These are phyloP conservation scores for Amauroascus niger DNA, from an alignment of 2,329 filamentous ascomycete species.

Conservation along the genomic window DNA sequence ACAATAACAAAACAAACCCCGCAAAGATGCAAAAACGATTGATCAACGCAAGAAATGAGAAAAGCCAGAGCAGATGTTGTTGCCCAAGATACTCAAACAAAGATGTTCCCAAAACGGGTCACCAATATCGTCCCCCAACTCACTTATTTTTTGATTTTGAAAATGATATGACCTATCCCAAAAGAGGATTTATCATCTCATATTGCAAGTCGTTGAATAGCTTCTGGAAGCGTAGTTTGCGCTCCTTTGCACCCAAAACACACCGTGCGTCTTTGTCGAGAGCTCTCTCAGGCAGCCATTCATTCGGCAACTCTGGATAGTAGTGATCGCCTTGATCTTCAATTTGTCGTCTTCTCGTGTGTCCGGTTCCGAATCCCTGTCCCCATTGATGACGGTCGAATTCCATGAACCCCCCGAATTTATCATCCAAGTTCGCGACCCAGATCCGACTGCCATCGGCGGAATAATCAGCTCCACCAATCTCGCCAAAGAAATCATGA, in stretches of 20 bases:
- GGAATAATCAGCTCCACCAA: constrained; percentile 36
- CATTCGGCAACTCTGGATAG: constrained; percentile 28
- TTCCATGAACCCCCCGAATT: constrained; percentile 39
- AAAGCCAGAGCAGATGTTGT: not conserved
- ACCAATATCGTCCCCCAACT: constrained; percentile 4
- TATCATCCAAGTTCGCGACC: constrained; percentile 37
- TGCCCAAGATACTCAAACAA: constrained; percentile 6
- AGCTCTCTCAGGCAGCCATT: constrained; percentile 30
- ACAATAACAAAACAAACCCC: constrained; percentile 3
- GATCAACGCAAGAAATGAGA: not conserved
- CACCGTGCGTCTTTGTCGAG: constrained; percentile 31
- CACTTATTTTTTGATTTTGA: not conserved
- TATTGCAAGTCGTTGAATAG: constrained; percentile 21
- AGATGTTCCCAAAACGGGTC: constrained; percentile 4
- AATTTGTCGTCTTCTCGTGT: constrained; percentile 13
- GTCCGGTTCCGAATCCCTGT: constrained; percentile 24
- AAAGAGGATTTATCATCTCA: constrained; percentile 11
- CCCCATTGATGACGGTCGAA: constrained; percentile 35
- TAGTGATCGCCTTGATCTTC: constrained; percentile 18
- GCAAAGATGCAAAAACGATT: not conserved
- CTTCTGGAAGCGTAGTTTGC: constrained; percentile 28
- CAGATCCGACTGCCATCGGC: constrained; percentile 36
- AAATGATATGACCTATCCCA: constrained; percentile 6
- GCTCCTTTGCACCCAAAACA: constrained; percentile 27
- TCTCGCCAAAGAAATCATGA: constrained; percentile 40